phyloP scores from a whole-genome alignment of 2,329 filamentous ascomycete species.

The Calonectria pteridis region DNA sequence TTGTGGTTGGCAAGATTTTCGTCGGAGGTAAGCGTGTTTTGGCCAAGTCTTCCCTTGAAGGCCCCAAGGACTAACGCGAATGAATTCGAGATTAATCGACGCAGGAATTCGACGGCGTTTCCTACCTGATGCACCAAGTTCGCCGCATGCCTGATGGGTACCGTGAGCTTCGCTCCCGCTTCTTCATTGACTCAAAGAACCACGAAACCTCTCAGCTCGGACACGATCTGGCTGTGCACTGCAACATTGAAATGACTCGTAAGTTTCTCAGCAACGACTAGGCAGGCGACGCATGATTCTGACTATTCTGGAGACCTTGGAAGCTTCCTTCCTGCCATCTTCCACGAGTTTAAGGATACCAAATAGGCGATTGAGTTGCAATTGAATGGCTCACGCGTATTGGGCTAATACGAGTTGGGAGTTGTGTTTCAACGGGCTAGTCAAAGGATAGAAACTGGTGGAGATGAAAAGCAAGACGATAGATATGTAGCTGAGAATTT shows the following conservation, averaged over 20 bases:
- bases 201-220: neutral
- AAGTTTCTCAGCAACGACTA: neutral
- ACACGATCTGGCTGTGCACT: neutral
- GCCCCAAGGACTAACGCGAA: no score
- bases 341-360: neutral
- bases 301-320: neutral
- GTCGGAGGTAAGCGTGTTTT: neutral
- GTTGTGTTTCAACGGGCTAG: no score
- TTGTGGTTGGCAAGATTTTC: neutral
- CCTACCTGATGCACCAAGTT: neutral
- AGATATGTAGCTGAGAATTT: no score
- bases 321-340: neutral
- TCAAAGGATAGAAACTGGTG: no score
- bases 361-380: no score
- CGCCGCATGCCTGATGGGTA: neutral
- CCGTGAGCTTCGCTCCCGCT: neutral
- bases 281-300: neutral
- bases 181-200: neutral
- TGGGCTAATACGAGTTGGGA: no score
- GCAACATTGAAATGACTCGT: neutral
- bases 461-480: no score
- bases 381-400: no score
- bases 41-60: no score
- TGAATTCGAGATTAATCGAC: neutral
- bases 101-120: neutral